Conservation (phyloP, 2,329 filamentous ascomycete species). For the Scopulariopsis brevicaulis region DNA sequence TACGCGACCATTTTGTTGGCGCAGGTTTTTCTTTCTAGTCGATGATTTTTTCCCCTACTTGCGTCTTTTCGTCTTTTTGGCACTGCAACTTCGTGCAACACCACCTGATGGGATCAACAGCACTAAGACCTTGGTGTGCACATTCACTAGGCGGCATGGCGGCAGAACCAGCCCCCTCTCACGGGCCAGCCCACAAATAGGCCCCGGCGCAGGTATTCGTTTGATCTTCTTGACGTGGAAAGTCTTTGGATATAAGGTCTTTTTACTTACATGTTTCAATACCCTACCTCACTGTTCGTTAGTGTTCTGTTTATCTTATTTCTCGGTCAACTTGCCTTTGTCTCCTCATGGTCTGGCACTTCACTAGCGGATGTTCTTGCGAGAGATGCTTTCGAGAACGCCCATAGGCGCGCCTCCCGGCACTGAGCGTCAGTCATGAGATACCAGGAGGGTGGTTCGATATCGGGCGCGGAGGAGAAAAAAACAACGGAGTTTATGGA, state of each 20-base stretch:
- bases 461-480: not conserved
- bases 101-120: not conserved
- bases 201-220: too few relatives aligned
- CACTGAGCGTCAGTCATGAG: not conserved
- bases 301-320: slow-evolving; percentile 1
- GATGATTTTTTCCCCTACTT: not conserved
- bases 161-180: too few relatives aligned
- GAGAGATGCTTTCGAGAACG: not conserved
- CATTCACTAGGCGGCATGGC: not conserved
- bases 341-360: not conserved
- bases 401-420: not conserved
- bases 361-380: not conserved
- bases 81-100: not conserved
- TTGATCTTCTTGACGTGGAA: not conserved
- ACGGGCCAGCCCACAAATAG: too few relatives aligned
- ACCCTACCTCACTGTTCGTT: not conserved
- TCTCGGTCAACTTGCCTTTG: slow-evolving; percentile 3
- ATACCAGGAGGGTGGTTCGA: not conserved
- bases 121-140: not conserved
- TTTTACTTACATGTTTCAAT: not conserved
- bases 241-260: not conserved
- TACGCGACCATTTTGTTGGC: not conserved
- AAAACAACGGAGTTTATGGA: not conserved
- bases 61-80: not conserved
- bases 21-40: not conserved